Percentiles rank a stretch among this genome's conserved stretches.
Evolutionary conservation across 2,329 filamentous ascomycete species (phyloP).

Genomic region (Aspergillus amoenus): DNA sequence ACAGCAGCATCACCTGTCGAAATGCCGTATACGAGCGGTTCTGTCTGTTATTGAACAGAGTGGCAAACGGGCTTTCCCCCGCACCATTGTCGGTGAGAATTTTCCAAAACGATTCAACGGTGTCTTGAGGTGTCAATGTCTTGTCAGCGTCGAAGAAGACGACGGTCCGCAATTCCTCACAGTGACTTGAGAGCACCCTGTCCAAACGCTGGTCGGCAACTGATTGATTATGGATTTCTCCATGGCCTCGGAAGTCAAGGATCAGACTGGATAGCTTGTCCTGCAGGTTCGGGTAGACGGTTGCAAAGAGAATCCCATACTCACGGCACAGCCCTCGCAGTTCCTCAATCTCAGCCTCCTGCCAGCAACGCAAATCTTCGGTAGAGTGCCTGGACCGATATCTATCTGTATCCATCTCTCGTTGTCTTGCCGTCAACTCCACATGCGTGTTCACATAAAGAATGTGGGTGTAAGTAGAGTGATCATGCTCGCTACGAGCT

Average conservation of each 20-base stretch:
- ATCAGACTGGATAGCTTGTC: not conserved
- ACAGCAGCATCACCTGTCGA: slow-evolving; percentile 53
- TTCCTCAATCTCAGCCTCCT: not conserved
- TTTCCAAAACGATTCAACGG: slow-evolving; percentile 16
- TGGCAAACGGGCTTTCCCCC: slow-evolving; percentile 35
- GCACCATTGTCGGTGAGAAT: slow-evolving; percentile 5
- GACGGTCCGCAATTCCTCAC: slow-evolving; percentile 40
- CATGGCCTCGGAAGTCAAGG: slow-evolving; percentile 40
- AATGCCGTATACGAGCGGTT: slow-evolving; percentile 58
- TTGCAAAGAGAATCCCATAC: not conserved
- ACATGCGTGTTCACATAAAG: slow-evolving; percentile 53
- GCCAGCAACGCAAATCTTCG: slow-evolving; percentile 27
- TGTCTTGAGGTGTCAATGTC: slow-evolving; percentile 48
- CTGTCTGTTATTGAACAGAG: slow-evolving; percentile 48
- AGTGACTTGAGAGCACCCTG: slow-evolving; percentile 23
- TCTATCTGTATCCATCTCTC: slow-evolving; percentile 35
- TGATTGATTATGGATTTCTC: slow-evolving; percentile 40
- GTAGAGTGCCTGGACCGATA: slow-evolving; percentile 21
- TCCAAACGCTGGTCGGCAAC: slow-evolving; percentile 28
- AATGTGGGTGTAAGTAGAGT: slow-evolving; percentile 56
- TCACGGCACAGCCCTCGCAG: not conserved
- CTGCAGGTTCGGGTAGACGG: not conserved
- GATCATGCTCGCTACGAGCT: slow-evolving; percentile 44
- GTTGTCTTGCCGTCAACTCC: slow-evolving; percentile 38
- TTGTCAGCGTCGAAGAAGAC: slow-evolving; percentile 60